Percentiles rank a stretch among this genome's conserved stretches.
Evolutionary conservation across 1,284 basidiomycete genomes (phyloP).

Genomic region (Tylopilus orsonianus): DNA sequence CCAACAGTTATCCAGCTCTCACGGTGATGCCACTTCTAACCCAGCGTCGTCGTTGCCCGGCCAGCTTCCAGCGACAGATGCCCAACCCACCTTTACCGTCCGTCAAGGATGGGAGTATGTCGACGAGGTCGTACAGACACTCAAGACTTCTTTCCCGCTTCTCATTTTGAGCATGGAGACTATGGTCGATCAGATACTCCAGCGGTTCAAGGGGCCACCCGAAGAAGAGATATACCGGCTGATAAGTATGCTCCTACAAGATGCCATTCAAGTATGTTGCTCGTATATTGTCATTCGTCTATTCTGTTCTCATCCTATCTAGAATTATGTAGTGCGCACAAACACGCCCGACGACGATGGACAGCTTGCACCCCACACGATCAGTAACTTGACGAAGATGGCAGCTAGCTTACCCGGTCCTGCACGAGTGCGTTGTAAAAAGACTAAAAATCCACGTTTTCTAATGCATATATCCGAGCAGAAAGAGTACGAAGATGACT

Average conservation of each 20-base stretch:
- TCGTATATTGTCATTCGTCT: background rate
- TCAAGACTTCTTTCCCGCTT: slow-evolving; percentile 97
- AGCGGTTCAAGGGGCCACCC: slow-evolving; percentile 86
- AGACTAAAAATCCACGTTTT: background rate
- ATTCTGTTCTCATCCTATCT: slow-evolving; percentile 13
- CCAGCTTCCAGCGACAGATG: slow-evolving; percentile 32
- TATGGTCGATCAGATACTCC: slow-evolving; percentile 93
- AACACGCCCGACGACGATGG: slow-evolving; percentile 76
- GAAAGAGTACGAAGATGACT: slow-evolving; percentile 93
- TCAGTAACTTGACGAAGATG: slow-evolving; percentile 71
- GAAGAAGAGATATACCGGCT: slow-evolving; percentile 97
- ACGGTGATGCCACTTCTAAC: slow-evolving; percentile 17
- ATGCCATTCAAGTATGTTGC: slow-evolving; percentile 61
- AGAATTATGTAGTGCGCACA: slow-evolving; percentile 75
- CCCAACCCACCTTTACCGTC: slow-evolving; percentile 40
- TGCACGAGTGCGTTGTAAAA: slow-evolving; percentile 53
- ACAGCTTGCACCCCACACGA: slow-evolving; percentile 57
- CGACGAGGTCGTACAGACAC: slow-evolving; percentile 91
- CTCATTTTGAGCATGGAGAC: slow-evolving; percentile 96
- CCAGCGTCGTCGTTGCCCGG: slow-evolving; percentile 13
- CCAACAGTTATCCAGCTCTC: slow-evolving; percentile 21
- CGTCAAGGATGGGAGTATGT: slow-evolving; percentile 89
- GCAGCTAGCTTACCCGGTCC: slow-evolving; percentile 66
- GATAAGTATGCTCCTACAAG: slow-evolving; percentile 80
- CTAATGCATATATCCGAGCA: slow-evolving; percentile 33